These are phyloP conservation scores for Pichia gijzeniarum DNA, from an alignment of 805 yeast species.

Conservation along the genomic window DNA sequence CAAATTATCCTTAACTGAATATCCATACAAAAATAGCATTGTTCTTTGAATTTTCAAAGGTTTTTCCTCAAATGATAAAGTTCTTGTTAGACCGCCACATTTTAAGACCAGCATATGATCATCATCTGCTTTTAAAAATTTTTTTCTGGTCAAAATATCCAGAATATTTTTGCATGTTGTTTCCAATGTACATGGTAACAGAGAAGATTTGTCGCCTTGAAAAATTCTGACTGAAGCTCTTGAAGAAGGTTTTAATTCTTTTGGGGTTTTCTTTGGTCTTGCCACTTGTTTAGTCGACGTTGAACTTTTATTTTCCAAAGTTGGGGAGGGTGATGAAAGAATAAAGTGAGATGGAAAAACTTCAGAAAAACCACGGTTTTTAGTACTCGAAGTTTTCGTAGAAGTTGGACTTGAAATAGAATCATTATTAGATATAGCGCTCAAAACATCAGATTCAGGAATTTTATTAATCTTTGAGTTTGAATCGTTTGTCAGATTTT, in stretches of 20 bases:
- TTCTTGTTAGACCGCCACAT: conserved; percentile 71
- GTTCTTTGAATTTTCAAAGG: conserved; percentile 77
- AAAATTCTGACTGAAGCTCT: conserved; percentile 56
- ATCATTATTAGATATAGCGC: background rate
- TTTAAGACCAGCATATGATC: conserved; percentile 71
- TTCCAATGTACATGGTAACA: conserved; percentile 71
- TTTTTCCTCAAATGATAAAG: conserved; percentile 61
- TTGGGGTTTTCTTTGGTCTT: conserved; percentile 5
- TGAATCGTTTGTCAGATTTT: conserved; percentile 3
- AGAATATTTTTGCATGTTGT: conserved; percentile 73
- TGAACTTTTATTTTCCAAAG: background rate
- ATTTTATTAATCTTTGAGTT: background rate
- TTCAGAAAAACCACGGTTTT: too few relatives aligned
- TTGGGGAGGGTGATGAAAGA: too few relatives aligned
- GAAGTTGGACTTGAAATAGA: background rate
- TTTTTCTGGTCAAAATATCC: conserved; percentile 66
- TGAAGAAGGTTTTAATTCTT: conserved; percentile 27
- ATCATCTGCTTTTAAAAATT: conserved; percentile 61
- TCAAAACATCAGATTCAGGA: background rate
- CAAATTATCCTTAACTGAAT: conserved; percentile 66
- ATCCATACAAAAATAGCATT: conserved; percentile 69
- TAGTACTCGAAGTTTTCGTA: background rate
- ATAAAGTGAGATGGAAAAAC: background rate
- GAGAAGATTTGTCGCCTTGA: conserved; percentile 73
- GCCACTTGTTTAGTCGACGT: too few relatives aligned